Evolutionary conservation across 2,329 filamentous ascomycete genomes (phyloP).

Genomic region (Aureobasidium uvarum): DNA sequence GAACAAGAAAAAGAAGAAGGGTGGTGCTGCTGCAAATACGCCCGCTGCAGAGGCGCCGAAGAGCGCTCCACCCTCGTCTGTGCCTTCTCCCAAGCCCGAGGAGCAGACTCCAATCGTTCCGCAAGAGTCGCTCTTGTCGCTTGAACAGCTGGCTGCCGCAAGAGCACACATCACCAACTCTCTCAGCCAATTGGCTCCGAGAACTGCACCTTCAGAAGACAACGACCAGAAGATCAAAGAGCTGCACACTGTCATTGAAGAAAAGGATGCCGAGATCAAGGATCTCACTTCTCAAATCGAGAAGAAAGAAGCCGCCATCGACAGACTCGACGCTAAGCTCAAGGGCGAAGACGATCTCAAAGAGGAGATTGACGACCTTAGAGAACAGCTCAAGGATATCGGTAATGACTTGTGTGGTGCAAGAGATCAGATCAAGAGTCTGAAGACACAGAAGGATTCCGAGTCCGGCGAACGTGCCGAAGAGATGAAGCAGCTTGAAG

Average conservation of each 20-base stretch:
- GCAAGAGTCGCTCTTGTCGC: conserved; percentile 1
- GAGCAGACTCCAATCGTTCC: conserved; percentile 27
- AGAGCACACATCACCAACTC: conserved; percentile 20
- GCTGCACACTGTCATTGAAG: conserved; percentile 24
- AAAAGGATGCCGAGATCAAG: conserved; percentile 30
- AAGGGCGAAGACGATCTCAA: conserved; percentile 73
- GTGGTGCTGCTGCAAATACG: conserved; percentile 25
- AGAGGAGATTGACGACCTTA: conserved; percentile 82
- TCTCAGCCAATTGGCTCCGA: conserved; percentile 8
- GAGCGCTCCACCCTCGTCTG: conserved; percentile 31
- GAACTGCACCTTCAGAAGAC: background rate
- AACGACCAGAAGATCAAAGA: conserved; percentile 25
- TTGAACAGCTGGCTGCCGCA: conserved; percentile 21
- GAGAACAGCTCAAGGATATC: conserved; percentile 74
- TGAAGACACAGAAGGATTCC: conserved; percentile 61
- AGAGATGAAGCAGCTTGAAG: conserved; percentile 34
- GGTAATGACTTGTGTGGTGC: conserved; percentile 82
- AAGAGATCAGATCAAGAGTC: conserved; percentile 69
- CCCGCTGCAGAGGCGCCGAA: conserved; percentile 33
- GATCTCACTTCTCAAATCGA: conserved; percentile 35
- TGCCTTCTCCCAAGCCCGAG: conserved; percentile 23
- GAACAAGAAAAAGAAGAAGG: conserved; percentile 73
- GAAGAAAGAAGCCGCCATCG: conserved; percentile 71
- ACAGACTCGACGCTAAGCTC: conserved; percentile 66
- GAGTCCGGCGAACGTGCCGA: conserved; percentile 35